A percentile compares a stretch with the other conserved stretches of the same genome.
These are phyloP conservation scores for Nitzschia putrida DNA, from an alignment of 108 stramenopile species.

Conservation along the genomic window DNA sequence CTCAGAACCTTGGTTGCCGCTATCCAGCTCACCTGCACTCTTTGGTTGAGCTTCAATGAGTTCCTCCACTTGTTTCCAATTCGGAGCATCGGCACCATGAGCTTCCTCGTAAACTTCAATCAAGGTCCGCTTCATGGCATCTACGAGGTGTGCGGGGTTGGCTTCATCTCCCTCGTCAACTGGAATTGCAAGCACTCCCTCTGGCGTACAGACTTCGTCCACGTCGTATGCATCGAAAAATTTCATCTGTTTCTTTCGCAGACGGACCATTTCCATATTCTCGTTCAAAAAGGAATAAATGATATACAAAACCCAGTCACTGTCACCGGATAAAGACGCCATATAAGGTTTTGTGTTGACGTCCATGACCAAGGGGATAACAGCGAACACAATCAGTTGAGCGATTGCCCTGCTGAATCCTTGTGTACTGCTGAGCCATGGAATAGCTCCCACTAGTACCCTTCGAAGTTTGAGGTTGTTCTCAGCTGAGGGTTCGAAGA, in stretches of 20 bases:
- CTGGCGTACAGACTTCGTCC: constrained; percentile 63
- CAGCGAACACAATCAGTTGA: constrained; percentile 66
- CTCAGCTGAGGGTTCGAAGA: constrained; percentile 39
- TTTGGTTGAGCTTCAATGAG: constrained; percentile 32
- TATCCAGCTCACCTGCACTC: neutral
- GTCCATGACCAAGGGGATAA: constrained; percentile 67
- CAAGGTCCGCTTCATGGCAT: constrained; percentile 70
- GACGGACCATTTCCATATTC: constrained; percentile 77
- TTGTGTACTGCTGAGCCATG: constrained; percentile 87
- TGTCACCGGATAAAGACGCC: neutral
- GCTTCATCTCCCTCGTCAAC: constrained; percentile 86
- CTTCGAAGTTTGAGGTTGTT: constrained; percentile 40
- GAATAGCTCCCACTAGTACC: constrained; percentile 66
- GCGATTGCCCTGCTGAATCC: constrained; percentile 84
- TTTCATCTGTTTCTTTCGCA: constrained; percentile 66
- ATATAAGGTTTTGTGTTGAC: neutral
- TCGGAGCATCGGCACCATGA: constrained; percentile 66
- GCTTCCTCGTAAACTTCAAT: constrained; percentile 70
- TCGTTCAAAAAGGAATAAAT: constrained; percentile 71
- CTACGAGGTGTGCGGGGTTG: constrained; percentile 65
- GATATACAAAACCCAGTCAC: constrained; percentile 49
- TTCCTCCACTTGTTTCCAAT: constrained; percentile 76
- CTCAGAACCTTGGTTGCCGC: neutral
- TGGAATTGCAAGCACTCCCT: constrained; percentile 66
- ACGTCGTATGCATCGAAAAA: constrained; percentile 77